Base-by-base conservation (phyloP, 2,329 filamentous ascomycete species). In the Gaeumannomyces tritici region DNA sequence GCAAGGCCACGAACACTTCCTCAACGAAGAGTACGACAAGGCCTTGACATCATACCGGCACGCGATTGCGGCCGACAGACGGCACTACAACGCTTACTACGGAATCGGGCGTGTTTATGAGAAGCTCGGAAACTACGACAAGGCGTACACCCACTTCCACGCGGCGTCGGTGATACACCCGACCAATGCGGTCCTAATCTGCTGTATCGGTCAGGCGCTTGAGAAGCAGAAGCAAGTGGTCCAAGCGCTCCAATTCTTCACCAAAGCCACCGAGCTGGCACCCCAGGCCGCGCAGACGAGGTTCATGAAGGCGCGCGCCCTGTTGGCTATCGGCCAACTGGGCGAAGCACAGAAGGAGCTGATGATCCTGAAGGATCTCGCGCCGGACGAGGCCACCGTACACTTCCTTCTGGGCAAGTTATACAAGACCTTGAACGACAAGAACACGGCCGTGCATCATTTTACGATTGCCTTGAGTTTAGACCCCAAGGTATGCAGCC, bases 1-100 rank as follows among this genome's bases (percentile, higher is more conserved):
- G 3, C 93, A 98, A 73, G 95, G 95, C 1, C 95, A 99, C 73
- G 95, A 99, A 72, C 91, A 96, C 72, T 89, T 98, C 57, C 85
- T 90, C 47, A 98, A 97, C 67, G 96, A 99, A 74, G 96, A 99
- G 73, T 97, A 95, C 70, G 93, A 98, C 72, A 96, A 96, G 73
- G 95, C 95, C 0, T 83, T 96, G 57, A 86, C 88, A 54, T 89
- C 91, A 2, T 99, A 97, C 74, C 86, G 96, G 42, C 85, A 88
- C 61, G 93, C 91, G 1, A 90, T 99, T 67, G 85, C 88, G 57
- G 91, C 91, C 0, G 93, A 99, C 70, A 86, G 84, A 62, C 87
- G 93, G 26, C 93, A 97, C 72, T 99, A 98, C 78, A 96, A 97
- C 71, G 95, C 93, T n/a, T 98, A 96, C 84, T 99, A 98, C 73